Evolutionary conservation across 2,329 filamentous ascomycete genomes (phyloP).

Genomic region (Fusarium pseudoanthophilum): DNA sequence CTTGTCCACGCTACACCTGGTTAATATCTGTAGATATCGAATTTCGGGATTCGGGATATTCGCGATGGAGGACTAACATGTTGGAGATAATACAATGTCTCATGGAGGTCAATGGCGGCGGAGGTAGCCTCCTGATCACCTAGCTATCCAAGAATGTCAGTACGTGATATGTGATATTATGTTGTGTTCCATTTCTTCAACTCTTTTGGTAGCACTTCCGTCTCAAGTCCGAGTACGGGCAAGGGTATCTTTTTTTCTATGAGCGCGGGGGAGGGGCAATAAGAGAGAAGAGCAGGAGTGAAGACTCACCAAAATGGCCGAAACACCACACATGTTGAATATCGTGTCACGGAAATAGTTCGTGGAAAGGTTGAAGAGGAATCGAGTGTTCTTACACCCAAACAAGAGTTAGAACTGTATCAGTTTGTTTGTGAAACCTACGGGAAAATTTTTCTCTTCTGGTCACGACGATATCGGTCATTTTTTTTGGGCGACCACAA

Average conservation of each 20-base stretch:
- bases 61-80: conserved; percentile 47
- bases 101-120: conserved; percentile 74
- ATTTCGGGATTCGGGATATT: conserved; percentile 14
- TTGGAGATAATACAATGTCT: conserved; percentile 77
- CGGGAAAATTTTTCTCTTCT: conserved; percentile 21
- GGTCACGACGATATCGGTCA: conserved; percentile 32
- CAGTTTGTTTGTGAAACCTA: conserved; percentile 25
- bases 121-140: conserved; percentile 49
- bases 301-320: conserved; percentile 34
- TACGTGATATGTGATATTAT: not conserved
- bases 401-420: conserved; percentile 12
- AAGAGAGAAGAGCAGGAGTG: conserved; percentile 8
- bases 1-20: conserved; percentile 75
- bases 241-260: conserved; percentile 17
- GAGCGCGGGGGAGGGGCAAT: conserved; percentile 33
- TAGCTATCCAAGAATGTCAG: conserved; percentile 39
- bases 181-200: not conserved
- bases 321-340: conserved; percentile 39
- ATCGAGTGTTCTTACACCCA: conserved; percentile 19
- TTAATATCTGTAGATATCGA: conserved; percentile 26
- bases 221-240: conserved; percentile 28
- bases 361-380: not conserved
- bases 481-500: conserved; percentile 33
- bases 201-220: conserved; percentile 24
- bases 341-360: conserved; percentile 13